A percentile compares a stretch with the other conserved stretches of the same genome.
These are phyloP conservation scores for Pouteria glomerata DNA, from an alignment of 148 eudicot species.

Conservation along the genomic window DNA sequence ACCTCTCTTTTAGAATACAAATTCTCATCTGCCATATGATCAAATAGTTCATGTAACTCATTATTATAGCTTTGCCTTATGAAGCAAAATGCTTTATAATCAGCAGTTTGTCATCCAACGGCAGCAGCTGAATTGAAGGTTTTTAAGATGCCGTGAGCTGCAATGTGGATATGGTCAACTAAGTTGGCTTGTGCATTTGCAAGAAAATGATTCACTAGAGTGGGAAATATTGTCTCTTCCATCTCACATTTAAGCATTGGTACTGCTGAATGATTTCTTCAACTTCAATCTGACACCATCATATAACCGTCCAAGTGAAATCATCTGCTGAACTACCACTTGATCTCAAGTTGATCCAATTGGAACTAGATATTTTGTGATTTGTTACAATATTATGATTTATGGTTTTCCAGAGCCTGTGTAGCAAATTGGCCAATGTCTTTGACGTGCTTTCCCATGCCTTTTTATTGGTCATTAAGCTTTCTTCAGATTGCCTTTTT, in stretches of 20 bases:
- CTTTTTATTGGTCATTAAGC: not conserved
- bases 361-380: not conserved
- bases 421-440: not conserved
- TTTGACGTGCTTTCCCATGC: not conserved
- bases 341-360: not conserved
- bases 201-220: not conserved
- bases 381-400: not conserved
- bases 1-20: no score
- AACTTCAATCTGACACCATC: not conserved
- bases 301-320: not conserved
- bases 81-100: not conserved
- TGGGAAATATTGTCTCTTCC: not conserved
- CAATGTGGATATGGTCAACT: not conserved
- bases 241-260: not conserved
- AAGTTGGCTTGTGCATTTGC: no score
- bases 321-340: not conserved
- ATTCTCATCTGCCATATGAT: no score
- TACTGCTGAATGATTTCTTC: not conserved
- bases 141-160: not conserved
- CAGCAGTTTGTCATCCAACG: no score
- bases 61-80: not conserved
- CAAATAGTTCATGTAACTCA: no score
- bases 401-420: not conserved
- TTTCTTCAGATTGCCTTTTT: not conserved
- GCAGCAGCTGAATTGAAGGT: not conserved